Evolutionary conservation across 331 rosid species (phyloP).

Genomic region (Stylosanthes scabra): DNA sequence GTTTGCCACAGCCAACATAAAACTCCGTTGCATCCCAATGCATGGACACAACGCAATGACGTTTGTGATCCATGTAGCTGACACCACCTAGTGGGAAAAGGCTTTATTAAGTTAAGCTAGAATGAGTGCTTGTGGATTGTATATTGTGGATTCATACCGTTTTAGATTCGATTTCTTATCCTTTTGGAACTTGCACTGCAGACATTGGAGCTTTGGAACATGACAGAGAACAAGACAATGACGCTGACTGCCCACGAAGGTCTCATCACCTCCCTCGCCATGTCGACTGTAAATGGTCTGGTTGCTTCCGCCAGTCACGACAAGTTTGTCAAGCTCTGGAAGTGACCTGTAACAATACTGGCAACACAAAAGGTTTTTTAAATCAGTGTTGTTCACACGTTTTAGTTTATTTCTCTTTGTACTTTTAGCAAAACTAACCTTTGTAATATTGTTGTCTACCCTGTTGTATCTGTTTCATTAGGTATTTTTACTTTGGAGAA

Average conservation of each 20-base stretch:
- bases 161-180: neutral
- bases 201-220: conserved; percentile 98
- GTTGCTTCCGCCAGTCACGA: conserved; percentile 94
- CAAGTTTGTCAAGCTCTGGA: conserved; percentile 86
- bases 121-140: neutral
- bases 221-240: conserved; percentile 83
- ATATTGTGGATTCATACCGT: neutral
- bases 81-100: too few relatives aligned
- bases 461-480: conserved; percentile 15
- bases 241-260: conserved; percentile 83
- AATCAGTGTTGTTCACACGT: conserved; percentile 18
- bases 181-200: conserved; percentile 30
- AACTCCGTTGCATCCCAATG: too few relatives aligned
- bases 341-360: conserved; percentile 47
- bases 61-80: too few relatives aligned
- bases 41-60: too few relatives aligned
- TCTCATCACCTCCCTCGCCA: conserved; percentile 73
- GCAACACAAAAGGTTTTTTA: conserved; percentile 38
- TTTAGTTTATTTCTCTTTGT: conserved; percentile 32
- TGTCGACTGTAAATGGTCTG: conserved; percentile 72
- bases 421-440: conserved; percentile 35
- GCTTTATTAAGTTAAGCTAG: neutral
- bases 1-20: too few relatives aligned
- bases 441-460: conserved; percentile 22
- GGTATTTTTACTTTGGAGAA: neutral